These are phyloP conservation scores for Kodamaea sp. DNA, from an alignment of 1,139 yeast species.

Conservation along the genomic window DNA sequence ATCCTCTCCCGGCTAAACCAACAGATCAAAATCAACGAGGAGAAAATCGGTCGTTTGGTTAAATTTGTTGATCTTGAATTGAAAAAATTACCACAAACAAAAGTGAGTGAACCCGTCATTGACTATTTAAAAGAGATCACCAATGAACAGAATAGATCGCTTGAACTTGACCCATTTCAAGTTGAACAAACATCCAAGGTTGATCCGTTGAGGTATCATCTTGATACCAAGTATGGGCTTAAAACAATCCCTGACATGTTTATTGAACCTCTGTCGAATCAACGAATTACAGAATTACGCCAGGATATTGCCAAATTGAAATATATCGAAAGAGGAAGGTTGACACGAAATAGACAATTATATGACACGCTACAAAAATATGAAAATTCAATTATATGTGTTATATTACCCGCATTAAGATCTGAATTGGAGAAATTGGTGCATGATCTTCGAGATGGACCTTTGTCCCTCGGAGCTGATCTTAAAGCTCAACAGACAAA, in stretches of 20 bases:
- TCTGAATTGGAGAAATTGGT: conserved; percentile 15
- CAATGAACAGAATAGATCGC: background rate
- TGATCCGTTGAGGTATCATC: conserved; percentile 11
- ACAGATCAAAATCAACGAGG: conserved; percentile 25
- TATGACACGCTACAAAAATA: conserved; percentile 24
- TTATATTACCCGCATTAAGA: conserved; percentile 31
- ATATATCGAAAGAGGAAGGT: conserved; percentile 18
- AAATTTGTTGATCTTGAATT: conserved; percentile 23
- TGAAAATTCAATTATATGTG: conserved; percentile 24
- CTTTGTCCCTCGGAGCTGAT: conserved; percentile 15
- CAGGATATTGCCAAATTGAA: conserved; percentile 27
- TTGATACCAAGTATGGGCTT: conserved; percentile 16
- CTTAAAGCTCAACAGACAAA: conserved; percentile 10
- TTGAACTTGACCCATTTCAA: too few species aligned
- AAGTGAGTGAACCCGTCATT: conserved; percentile 1
- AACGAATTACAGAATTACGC: conserved; percentile 1
- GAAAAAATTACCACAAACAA: conserved; percentile 18
- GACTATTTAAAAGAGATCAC: conserved; percentile 3
- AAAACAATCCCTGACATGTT: conserved; percentile 6
- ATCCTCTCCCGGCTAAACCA: conserved; percentile 21
- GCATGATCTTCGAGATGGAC: background rate
- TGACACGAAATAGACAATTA: conserved; percentile 22
- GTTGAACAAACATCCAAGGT: too few species aligned
- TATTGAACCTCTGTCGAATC: background rate
- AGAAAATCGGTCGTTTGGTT: conserved; percentile 21